Conservation (phyloP, 495 filamentous ascomycete species). For the Xeromyces bisporus region DNA sequence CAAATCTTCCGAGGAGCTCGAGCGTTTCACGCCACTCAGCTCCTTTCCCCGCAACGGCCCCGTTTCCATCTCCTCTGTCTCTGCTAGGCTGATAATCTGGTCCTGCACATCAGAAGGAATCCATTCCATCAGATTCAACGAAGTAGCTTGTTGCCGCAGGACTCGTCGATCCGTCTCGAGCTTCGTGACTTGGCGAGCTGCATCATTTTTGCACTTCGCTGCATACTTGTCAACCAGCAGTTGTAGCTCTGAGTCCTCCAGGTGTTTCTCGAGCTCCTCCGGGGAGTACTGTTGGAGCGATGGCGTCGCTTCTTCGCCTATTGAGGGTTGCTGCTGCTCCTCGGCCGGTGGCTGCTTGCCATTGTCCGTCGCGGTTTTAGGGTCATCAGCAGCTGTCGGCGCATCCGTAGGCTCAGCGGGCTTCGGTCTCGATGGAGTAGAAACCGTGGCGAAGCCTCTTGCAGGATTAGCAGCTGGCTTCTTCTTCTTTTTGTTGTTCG, state of each 20-base stretch:
- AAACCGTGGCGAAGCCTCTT: conserved; percentile 83
- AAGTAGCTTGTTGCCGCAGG: conserved; percentile 53
- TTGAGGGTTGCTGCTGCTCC: conserved; percentile 6
- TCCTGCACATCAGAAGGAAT: conserved; percentile 64
- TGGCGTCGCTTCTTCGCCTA: conserved; percentile 8
- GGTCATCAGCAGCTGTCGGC: conserved; percentile 15
- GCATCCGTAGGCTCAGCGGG: conserved; percentile 14
- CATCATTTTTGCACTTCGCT: conserved; percentile 48
- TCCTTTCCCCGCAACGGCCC: conserved; percentile 14
- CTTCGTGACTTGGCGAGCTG: conserved; percentile 48
- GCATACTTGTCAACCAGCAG: conserved; percentile 65
- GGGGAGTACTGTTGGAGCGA: conserved; percentile 43
- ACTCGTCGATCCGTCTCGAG: conserved; percentile 65
- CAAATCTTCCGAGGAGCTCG: conserved; percentile 50
- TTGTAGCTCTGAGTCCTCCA: conserved; percentile 72
- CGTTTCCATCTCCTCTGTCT: conserved; percentile 23
- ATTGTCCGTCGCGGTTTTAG: conserved; percentile 25
- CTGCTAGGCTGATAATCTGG: conserved; percentile 43
- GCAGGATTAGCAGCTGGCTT: conserved; percentile 72
- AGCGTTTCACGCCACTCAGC: conserved; percentile 13
- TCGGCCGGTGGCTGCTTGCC: conserved; percentile 19
- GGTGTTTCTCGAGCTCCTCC: conserved; percentile 68
- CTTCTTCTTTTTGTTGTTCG: conserved; percentile 76
- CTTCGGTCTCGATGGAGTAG: conserved; percentile 59
- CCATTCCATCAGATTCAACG: conserved; percentile 58